Conservation (phyloP, 1,139 yeast genomes). For the Starmera stellimalicola region DNA sequence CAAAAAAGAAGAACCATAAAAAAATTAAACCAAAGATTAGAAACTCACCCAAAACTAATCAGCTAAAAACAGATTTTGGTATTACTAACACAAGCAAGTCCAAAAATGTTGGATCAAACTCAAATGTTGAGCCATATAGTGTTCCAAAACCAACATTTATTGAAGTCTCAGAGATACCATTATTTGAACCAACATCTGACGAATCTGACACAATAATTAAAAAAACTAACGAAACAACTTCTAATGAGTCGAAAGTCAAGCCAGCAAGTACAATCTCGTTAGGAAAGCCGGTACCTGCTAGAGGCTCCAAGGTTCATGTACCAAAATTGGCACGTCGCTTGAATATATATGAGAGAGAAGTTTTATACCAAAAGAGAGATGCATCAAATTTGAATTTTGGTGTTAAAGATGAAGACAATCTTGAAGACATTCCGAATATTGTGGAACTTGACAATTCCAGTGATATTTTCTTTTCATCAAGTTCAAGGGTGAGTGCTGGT, state of each 20-base stretch:
- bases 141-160: slow-evolving; percentile 1
- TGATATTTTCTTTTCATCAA: no score
- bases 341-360: slow-evolving; percentile 1
- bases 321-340: not conserved
- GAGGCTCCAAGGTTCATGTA: not conserved
- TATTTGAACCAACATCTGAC: not conserved
- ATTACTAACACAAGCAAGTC: not conserved
- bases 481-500: not conserved
- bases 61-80: not conserved
- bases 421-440: no score
- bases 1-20: not conserved
- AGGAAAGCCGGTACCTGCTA: not conserved
- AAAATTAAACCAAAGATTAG: not conserved
- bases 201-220: not conserved
- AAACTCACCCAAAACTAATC: not conserved
- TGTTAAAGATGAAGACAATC: no score
- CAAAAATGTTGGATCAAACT: not conserved
- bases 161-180: not conserved
- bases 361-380: slow-evolving; percentile 3
- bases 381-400: slow-evolving; percentile 1
- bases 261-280: not conserved
- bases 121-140: not conserved
- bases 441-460: no score
- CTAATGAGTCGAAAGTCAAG: slow-evolving; percentile 1
- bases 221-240: slow-evolving; percentile 1